A percentile compares a stretch with the other conserved stretches of the same genome.
Conservation (phyloP, 768 basidiomycete genomes). For the Suillus lakei region DNA sequence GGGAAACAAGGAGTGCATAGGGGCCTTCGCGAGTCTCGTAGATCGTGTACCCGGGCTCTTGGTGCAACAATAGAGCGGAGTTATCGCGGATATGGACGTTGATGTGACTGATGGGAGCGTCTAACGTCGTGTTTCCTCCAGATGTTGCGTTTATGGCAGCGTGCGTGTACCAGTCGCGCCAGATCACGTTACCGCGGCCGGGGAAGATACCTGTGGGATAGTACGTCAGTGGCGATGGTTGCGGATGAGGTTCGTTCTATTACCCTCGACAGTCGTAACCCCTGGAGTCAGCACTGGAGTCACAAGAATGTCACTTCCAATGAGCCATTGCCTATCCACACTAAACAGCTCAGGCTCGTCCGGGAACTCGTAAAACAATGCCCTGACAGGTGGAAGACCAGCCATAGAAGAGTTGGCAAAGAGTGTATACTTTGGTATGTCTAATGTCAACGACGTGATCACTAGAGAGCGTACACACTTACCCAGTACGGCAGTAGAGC, state of each 20-base stretch:
- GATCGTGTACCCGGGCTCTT: slow-evolving; percentile 67
- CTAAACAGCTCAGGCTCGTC: slow-evolving; percentile 65
- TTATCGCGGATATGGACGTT: slow-evolving; percentile 78
- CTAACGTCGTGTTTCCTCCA: slow-evolving; percentile 52
- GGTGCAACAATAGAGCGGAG: slow-evolving; percentile 65
- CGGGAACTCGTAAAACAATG: slow-evolving; percentile 82
- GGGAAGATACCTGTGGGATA: slow-evolving; percentile 60
- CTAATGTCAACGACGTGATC: not conserved
- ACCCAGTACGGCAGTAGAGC: slow-evolving; percentile 82
- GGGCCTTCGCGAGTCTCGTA: slow-evolving; percentile 66
- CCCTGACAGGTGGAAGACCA: slow-evolving; percentile 74
- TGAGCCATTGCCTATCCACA: slow-evolving; percentile 71
- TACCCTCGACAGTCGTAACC: slow-evolving; percentile 68
- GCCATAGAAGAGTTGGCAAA: slow-evolving; percentile 68
- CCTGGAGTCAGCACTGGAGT: slow-evolving; percentile 78
- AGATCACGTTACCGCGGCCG: slow-evolving; percentile 58
- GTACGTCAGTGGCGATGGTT: not conserved
- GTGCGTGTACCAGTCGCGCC: slow-evolving; percentile 80
- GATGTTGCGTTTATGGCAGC: slow-evolving; percentile 49
- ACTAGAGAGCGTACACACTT: slow-evolving; percentile 23
- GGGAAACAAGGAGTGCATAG: slow-evolving; percentile 65
- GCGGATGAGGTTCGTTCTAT: slow-evolving; percentile 14
- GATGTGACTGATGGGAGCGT: slow-evolving; percentile 76
- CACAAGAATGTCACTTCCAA: slow-evolving; percentile 73
- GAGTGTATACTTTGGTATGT: slow-evolving; percentile 61